Conservation (phyloP, 2,329 filamentous ascomycete genomes). For the Alternaria sp. region DNA sequence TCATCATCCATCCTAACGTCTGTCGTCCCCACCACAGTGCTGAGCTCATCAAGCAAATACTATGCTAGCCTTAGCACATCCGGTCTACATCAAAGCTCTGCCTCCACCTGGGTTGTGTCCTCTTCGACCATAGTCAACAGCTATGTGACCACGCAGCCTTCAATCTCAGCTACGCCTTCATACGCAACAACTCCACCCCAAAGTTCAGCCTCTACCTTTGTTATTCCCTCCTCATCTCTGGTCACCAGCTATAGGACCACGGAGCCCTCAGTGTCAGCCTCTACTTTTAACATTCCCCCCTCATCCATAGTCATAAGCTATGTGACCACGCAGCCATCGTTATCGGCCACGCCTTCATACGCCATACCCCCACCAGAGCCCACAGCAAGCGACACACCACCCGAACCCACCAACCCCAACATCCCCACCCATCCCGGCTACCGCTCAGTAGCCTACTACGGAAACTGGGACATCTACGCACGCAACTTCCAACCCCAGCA, state of each 20-base stretch:
- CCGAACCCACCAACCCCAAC: neutral
- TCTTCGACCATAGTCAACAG: neutral
- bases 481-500: slow-evolving; percentile 86
- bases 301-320: neutral
- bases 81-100: neutral
- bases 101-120: neutral
- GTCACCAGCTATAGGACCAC: neutral
- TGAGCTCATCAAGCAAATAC: neutral
- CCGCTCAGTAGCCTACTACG: slow-evolving; percentile 67
- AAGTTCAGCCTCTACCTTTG: neutral
- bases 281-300: no score
- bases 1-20: neutral
- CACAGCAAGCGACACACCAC: neutral
- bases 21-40: no score
- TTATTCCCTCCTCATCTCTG: neutral
- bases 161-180: neutral
- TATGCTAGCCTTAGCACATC: neutral
- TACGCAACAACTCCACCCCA: neutral
- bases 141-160: neutral
- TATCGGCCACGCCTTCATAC: neutral
- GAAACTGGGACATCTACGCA: slow-evolving; percentile 85
- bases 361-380: neutral
- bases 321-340: neutral
- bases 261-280: neutral
- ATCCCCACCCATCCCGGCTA: slow-evolving; percentile 16